Percentiles rank a stretch among this genome's conserved stretches.
These are phyloP conservation scores for Tuber calosporum DNA, from an alignment of 495 filamentous ascomycete genomes.

Conservation along the genomic window DNA sequence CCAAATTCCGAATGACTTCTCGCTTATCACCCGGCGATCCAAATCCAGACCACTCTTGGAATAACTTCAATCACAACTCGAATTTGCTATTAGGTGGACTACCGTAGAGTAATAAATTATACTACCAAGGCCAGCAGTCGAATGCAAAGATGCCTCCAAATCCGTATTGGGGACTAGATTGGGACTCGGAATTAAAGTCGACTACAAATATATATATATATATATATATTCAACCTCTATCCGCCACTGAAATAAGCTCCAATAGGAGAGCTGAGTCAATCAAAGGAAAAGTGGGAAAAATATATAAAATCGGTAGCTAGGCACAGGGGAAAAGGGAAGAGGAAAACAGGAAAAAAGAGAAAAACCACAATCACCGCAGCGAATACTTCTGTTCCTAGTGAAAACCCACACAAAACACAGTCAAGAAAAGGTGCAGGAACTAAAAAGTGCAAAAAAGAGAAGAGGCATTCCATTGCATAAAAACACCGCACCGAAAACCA, in stretches of 20 bases:
- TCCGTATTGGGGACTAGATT: neutral
- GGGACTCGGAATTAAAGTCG: neutral
- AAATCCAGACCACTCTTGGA: neutral
- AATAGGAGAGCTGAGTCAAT: neutral
- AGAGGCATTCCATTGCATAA: neutral
- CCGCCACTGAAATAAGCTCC: neutral
- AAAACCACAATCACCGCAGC: neutral
- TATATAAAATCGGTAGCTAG: neutral
- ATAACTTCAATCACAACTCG: neutral
- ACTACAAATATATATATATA: neutral
- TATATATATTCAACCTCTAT: slow-evolving; percentile 1
- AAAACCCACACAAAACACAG: neutral
- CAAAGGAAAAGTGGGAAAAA: neutral
- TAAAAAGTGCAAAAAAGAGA: neutral
- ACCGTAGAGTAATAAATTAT: too few relatives aligned
- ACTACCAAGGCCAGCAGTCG: neutral
- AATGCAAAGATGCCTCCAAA: neutral
- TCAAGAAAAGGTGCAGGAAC: neutral
- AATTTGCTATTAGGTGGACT: neutral
- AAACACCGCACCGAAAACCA: neutral
- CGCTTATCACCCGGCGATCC: neutral
- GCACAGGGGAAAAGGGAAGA: neutral
- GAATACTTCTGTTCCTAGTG: neutral
- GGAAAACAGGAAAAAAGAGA: neutral
- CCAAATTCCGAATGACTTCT: neutral